Evolutionary conservation across 2,329 filamentous ascomycete species (phyloP).

Genomic region (Paracoccidioides lutzii): DNA sequence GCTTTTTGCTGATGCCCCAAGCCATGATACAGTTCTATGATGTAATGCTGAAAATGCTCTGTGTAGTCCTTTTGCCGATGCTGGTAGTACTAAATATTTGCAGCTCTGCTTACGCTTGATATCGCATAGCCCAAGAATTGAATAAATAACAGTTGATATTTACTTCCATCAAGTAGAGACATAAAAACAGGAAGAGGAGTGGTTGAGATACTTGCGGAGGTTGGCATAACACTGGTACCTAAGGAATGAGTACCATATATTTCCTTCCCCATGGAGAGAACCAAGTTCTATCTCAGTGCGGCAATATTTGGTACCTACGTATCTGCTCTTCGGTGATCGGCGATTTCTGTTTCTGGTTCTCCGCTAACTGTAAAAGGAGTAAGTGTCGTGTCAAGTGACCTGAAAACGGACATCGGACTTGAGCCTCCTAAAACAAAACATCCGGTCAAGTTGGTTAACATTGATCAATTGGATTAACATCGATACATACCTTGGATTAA

Average conservation of each 20-base stretch:
- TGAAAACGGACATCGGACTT: too few species aligned
- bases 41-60: not conserved
- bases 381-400: slow-evolving; percentile 5
- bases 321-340: too few species aligned
- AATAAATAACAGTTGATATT: too few species aligned
- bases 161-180: too few species aligned
- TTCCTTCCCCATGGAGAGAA: too few species aligned
- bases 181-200: too few species aligned
- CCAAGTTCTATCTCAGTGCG: too few species aligned
- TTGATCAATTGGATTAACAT: not conserved
- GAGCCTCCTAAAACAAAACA: not conserved
- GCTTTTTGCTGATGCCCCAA: slow-evolving; percentile 22
- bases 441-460: not conserved
- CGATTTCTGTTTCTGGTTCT: slow-evolving; percentile 1
- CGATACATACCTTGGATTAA: not conserved
- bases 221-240: too few species aligned
- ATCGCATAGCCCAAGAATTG: not conserved
- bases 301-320: too few species aligned
- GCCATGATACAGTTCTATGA: slow-evolving; percentile 15
- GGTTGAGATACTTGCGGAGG: too few species aligned
- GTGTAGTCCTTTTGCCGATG: not conserved
- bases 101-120: not conserved
- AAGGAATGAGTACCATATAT: too few species aligned
- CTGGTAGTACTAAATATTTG: not conserved
- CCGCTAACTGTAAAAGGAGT: slow-evolving; percentile 1